A percentile compares a stretch with the other conserved stretches of the same genome.
These are phyloP conservation scores for Yamadazyma phyllophila DNA, from an alignment of 805 yeast genomes.

Conservation along the genomic window DNA sequence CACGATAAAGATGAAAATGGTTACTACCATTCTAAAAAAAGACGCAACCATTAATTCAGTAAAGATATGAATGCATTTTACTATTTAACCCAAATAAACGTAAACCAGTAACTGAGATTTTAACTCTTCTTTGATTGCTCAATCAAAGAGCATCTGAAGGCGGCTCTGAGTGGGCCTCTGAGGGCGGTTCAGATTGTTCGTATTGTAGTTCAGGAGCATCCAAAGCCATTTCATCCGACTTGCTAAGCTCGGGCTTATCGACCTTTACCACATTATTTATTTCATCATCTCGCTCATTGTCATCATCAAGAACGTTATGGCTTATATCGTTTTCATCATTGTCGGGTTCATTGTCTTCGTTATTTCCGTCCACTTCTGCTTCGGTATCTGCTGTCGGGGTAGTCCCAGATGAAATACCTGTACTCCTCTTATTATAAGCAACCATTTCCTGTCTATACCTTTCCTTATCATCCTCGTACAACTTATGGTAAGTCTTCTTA, in stretches of 20 bases:
- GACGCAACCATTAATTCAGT: conserved; percentile 12
- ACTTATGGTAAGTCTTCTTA: conserved; percentile 67
- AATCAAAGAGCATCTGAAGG: conserved; percentile 11
- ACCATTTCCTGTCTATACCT: conserved; percentile 75
- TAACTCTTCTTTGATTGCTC: neutral
- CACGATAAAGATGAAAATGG: conserved; percentile 76
- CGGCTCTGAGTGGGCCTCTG: conserved; percentile 9
- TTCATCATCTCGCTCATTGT: neutral
- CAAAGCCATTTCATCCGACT: neutral
- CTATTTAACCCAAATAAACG: conserved; percentile 9
- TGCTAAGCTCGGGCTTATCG: neutral
- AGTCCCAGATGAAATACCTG: neutral
- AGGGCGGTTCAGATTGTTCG: conserved; percentile 7
- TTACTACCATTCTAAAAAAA: conserved; percentile 63
- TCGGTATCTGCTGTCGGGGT: conserved; percentile 10
- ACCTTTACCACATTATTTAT: neutral
- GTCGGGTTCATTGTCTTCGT: conserved; percentile 3
- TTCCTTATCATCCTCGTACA: conserved; percentile 74
- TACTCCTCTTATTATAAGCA: conserved; percentile 39
- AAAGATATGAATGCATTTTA: neutral
- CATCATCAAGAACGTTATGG: conserved; percentile 3
- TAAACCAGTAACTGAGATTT: neutral
- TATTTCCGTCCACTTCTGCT: conserved; percentile 4
- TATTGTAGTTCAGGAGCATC: conserved; percentile 6
- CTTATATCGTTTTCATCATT: conserved; percentile 8